Evolutionary conservation across 2,329 filamentous ascomycete genomes (phyloP).

Genomic region (Colletotrichum sojae): DNA sequence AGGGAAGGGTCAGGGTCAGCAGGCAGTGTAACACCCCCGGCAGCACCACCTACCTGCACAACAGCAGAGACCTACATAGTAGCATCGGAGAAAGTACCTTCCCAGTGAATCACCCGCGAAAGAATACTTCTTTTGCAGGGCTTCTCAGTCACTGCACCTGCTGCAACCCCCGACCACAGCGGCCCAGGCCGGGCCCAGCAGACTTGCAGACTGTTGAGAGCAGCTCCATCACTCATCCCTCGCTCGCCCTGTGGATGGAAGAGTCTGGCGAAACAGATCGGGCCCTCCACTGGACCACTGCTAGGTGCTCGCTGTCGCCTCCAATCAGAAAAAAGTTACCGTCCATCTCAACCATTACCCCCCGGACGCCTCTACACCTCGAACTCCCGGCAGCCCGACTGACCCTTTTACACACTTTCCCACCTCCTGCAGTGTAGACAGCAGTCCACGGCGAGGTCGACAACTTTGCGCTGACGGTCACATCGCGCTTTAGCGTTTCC

Average conservation of each 20-base stretch:
- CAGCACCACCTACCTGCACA: background rate
- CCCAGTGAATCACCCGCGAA: background rate
- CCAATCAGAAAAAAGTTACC: constrained; percentile 37
- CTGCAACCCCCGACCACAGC: constrained; percentile 13
- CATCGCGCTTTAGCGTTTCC: constrained; percentile 32
- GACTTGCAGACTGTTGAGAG: constrained; percentile 37
- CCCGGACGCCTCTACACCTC: constrained; percentile 33
- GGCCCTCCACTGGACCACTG: background rate
- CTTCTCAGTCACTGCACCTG: background rate
- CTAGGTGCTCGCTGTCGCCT: constrained; percentile 13
- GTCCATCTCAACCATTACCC: constrained; percentile 33
- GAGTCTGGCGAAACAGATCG: constrained; percentile 20
- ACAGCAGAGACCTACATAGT: background rate
- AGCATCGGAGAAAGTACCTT: background rate
- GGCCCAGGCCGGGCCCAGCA: constrained; percentile 35
- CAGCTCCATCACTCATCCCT: constrained; percentile 15
- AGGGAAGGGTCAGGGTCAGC: constrained; percentile 32
- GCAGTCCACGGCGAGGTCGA: constrained; percentile 12
- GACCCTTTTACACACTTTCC: constrained; percentile 15
- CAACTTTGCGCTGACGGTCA: constrained; percentile 38
- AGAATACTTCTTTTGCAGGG: background rate
- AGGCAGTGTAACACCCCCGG: constrained; percentile 39
- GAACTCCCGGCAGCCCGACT: constrained; percentile 32
- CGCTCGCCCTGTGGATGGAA: constrained; percentile 22
- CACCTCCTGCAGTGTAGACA: constrained; percentile 10